Percentiles rank a stretch among this genome's conserved stretches.
phyloP scores from a whole-genome alignment of 192 early-diverging fungal species.

The Geranomyces variabilis region DNA sequence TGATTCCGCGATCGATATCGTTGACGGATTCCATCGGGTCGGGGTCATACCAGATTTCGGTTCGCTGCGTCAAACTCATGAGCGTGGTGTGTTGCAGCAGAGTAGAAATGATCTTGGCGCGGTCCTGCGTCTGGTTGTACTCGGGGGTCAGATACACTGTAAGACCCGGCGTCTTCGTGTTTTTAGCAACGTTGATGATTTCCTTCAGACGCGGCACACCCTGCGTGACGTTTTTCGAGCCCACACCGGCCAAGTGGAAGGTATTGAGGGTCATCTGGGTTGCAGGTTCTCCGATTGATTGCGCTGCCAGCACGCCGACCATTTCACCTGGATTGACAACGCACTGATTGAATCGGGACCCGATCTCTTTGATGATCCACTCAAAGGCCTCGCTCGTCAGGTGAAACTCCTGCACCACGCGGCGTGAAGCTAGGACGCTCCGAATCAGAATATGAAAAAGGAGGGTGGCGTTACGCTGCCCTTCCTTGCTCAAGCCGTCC shows the following conservation, averaged over 20 bases:
- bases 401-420: constrained; percentile 90
- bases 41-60: constrained; percentile 98
- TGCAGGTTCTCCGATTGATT: constrained; percentile 98
- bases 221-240: constrained; percentile 93
- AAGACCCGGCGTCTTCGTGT: constrained; percentile 92
- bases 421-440: constrained; percentile 78
- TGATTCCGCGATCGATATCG: constrained; percentile 88
- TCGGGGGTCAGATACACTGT: constrained; percentile 74
- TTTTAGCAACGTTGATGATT: constrained; percentile 97
- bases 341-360: constrained; percentile 85
- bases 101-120: constrained; percentile 87
- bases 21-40: constrained; percentile 77
- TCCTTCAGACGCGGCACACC: constrained; percentile 99
- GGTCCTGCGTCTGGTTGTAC: constrained; percentile 71
- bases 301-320: constrained; percentile 96
- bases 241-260: constrained; percentile 99
- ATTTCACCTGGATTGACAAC: constrained; percentile 95
- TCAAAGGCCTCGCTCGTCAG: constrained; percentile 86
- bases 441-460: constrained; percentile 87
- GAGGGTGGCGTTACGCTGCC: constrained; percentile 90
- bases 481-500: constrained; percentile 84
- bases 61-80: constrained; percentile 74
- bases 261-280: constrained; percentile 99
- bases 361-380: constrained; percentile 93
- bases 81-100: constrained; percentile 92